Conservation (phyloP, 768 basidiomycete genomes). For the Auricularia auricula-judae region DNA sequence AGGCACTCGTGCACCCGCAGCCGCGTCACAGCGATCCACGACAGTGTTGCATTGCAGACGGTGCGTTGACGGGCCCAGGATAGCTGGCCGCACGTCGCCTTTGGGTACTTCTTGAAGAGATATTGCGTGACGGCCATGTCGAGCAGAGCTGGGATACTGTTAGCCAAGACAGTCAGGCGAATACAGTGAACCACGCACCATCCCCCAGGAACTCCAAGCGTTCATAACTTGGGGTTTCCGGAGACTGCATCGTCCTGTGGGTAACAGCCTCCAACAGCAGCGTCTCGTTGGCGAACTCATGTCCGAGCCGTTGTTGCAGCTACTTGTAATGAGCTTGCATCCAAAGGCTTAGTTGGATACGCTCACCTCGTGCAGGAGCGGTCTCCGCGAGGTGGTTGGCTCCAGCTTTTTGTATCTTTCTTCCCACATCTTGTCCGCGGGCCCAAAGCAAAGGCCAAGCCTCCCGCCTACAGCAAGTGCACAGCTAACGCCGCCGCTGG, state of each 20-base stretch:
- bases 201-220: slow-evolving; percentile 85
- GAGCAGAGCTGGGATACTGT: slow-evolving; percentile 40
- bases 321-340: not conserved
- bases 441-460: slow-evolving; percentile 66
- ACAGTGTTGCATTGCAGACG: slow-evolving; percentile 65
- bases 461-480: slow-evolving; percentile 52
- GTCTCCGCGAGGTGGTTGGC: slow-evolving; percentile 25
- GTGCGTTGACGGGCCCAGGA: slow-evolving; percentile 58
- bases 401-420: slow-evolving; percentile 34
- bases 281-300: slow-evolving; percentile 51
- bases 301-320: slow-evolving; percentile 57
- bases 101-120: slow-evolving; percentile 57
- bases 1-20: slow-evolving; percentile 60
- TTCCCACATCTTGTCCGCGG: slow-evolving; percentile 48
- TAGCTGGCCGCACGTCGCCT: slow-evolving; percentile 66
- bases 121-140: slow-evolving; percentile 64
- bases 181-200: slow-evolving; percentile 36
- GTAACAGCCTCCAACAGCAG: slow-evolving; percentile 72
- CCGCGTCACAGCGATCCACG: slow-evolving; percentile 52
- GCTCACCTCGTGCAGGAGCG: slow-evolving; percentile 30
- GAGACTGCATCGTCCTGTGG: slow-evolving; percentile 61
- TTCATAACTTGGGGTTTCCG: slow-evolving; percentile 59
- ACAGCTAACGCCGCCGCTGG: slow-evolving; percentile 60
- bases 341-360: not conserved
- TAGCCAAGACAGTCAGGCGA: not conserved